A percentile compares a stretch with the other conserved stretches of the same genome.
phyloP scores from a whole-genome alignment of 768 basidiomycete species.

The Rhizopogon vulgaris region DNA sequence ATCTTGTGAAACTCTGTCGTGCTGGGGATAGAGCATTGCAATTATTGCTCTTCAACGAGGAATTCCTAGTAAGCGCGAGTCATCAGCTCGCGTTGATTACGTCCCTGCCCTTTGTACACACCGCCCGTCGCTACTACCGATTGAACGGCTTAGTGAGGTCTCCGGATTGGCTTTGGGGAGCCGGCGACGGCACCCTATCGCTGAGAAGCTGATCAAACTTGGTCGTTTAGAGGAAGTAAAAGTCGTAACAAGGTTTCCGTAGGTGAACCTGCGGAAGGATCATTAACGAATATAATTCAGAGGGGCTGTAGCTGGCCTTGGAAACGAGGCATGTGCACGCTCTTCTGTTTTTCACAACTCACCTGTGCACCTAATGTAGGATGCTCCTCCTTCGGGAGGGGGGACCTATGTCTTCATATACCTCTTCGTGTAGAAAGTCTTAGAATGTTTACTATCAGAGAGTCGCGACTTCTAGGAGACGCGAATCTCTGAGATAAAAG shows the following conservation, averaged over 20 bases:
- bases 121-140: conserved; percentile 88
- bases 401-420: background rate
- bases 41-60: conserved; percentile 46
- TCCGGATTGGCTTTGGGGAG: conserved; percentile 68
- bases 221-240: conserved; percentile 84
- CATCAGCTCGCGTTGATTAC: conserved; percentile 87
- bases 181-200: conserved; percentile 44
- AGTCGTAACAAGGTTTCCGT: conserved; percentile 79
- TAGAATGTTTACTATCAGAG: background rate
- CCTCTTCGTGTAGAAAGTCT: background rate
- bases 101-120: conserved; percentile 90
- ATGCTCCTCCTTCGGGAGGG: background rate
- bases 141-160: conserved; percentile 89
- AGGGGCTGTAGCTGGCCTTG: conserved; percentile 25
- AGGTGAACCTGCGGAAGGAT: conserved; percentile 81
- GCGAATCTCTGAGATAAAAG: conserved; percentile 8
- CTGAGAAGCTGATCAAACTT: conserved; percentile 68
- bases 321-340: background rate
- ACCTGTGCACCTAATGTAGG: too few species aligned
- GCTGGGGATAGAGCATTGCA: conserved; percentile 88
- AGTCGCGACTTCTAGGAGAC: conserved; percentile 12
- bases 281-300: conserved; percentile 41
- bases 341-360: too few species aligned
- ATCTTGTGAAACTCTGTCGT: conserved; percentile 77
- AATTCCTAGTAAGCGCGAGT: too few species aligned